Evolutionary conservation across 164 flowering plant genomes (phyloP).

Genomic region (Piper betle): DNA sequence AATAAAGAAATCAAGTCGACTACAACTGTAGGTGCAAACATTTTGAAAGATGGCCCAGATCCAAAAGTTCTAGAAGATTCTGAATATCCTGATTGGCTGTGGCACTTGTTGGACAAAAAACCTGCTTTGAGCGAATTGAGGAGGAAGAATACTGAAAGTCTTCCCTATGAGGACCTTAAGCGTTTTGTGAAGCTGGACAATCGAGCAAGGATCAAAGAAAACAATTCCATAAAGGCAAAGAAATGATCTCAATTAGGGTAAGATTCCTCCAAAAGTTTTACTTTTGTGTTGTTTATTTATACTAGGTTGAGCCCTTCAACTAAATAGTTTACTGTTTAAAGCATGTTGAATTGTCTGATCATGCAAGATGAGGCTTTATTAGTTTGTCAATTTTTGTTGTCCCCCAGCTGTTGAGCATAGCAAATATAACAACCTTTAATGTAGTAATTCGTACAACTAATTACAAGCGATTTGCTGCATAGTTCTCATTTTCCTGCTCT

Average conservation of each 20-base stretch:
- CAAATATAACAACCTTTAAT: no score
- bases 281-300: no score
- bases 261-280: no score
- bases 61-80: neutral
- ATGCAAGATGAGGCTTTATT: no score
- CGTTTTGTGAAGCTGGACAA: constrained; percentile 2
- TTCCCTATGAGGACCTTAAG: constrained; percentile 1
- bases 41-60: constrained; percentile 1
- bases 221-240: constrained; percentile 1
- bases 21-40: constrained; percentile 1
- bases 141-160: constrained; percentile 1
- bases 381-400: no score
- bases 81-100: constrained; percentile 3
- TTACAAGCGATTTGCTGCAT: no score
- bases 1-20: constrained; percentile 2
- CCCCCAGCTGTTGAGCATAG: no score
- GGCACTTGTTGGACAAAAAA: neutral
- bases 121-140: constrained; percentile 3
- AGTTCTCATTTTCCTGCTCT: no score
- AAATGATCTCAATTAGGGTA: neutral
- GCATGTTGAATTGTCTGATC: no score
- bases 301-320: no score
- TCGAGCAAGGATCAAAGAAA: neutral
- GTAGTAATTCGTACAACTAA: no score
- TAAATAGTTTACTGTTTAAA: no score